Base-by-base conservation (phyloP, 306 rosid species). In the Quercus wislizeni region DNA sequence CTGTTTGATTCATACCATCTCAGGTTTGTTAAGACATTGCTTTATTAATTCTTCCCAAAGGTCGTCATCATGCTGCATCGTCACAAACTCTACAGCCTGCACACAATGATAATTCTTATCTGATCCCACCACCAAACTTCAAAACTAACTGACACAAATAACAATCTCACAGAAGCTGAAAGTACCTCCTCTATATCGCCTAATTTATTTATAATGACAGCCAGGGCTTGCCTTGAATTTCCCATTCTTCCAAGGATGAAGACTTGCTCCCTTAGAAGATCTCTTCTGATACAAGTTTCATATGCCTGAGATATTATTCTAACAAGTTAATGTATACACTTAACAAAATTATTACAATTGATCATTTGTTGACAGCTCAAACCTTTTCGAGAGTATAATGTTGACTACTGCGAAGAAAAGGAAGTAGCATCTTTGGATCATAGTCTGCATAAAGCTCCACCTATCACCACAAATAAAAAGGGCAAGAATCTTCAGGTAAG, bases 221-320 rank as follows among this genome's bases (percentile, higher is more conserved):
- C 85, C 54, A 95, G 91, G 68, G 98, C 99, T 88, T 91, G 89
- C 78, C 90, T 95, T 2, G 97, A 72, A 80, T 95, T 95, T 77
- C 99, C 99, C 98, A 95, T 95, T 80, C 99, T 89, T 84, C 99
- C 97, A 79, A 95, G 90, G 87, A 95, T 87, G 88, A 95, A 95
- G 52, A 90, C 97, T 83, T 90, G 97, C 92, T 93, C 99, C 89
- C 82, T 93, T 83, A 91, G 71, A 75, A 91, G 93, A 76, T 83
- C 90, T 86, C 84, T 88, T 80, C 81, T 83, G 72, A 86, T 74
- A 82, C 96, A 95, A 82, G 91, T 86, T 51, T 95, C 99, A 58
- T 93, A 87, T 74, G 98, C 97, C 99, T 93, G 97, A 73, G 74
- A 88, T 71, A 41, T 79, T 79, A 80, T 25, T 49, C 69, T 54